phyloP scores from a whole-genome alignment of 495 filamentous ascomycete genomes.

The Neurospora sp. region DNA sequence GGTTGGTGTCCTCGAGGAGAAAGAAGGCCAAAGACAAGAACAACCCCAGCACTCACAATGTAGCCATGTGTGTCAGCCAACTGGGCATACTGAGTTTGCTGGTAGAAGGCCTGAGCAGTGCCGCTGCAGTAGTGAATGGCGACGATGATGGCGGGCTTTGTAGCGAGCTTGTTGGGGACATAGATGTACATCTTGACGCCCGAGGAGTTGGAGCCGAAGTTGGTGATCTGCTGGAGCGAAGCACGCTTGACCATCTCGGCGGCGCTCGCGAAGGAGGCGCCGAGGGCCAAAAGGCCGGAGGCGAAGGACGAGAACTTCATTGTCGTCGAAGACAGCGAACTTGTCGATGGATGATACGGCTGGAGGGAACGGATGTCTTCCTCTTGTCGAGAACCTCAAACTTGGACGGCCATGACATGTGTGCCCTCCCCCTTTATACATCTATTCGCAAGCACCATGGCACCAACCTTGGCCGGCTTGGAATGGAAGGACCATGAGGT shows the following conservation, averaged over 20 bases:
- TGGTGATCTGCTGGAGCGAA: conserved; percentile 23
- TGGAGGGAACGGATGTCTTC: not conserved
- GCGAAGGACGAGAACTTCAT: conserved; percentile 21
- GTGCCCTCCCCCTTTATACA: not conserved
- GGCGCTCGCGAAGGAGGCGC: conserved; percentile 6
- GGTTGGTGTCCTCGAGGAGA: too few relatives aligned
- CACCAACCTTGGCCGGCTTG: not conserved
- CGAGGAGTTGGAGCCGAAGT: conserved; percentile 31
- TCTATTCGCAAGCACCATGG: not conserved
- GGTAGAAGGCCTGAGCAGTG: conserved; percentile 40
- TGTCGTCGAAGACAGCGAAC: not conserved
- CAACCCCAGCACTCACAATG: conserved; percentile 23
- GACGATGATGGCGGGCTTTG: conserved; percentile 35
- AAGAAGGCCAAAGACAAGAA: too few relatives aligned
- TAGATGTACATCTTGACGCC: conserved; percentile 30
- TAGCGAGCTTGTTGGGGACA: conserved; percentile 24
- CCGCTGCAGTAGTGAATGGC: conserved; percentile 48
- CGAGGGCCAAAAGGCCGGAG: conserved; percentile 20
- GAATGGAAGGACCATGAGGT: not conserved
- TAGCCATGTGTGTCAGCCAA: conserved; percentile 45
- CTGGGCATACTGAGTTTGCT: conserved; percentile 33
- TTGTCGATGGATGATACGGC: not conserved
- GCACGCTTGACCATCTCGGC: conserved; percentile 18
- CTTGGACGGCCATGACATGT: not conserved
- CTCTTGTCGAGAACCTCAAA: not conserved